Base-by-base conservation (phyloP, 2,329 filamentous ascomycete species). In the Penicillium rolfsii region DNA sequence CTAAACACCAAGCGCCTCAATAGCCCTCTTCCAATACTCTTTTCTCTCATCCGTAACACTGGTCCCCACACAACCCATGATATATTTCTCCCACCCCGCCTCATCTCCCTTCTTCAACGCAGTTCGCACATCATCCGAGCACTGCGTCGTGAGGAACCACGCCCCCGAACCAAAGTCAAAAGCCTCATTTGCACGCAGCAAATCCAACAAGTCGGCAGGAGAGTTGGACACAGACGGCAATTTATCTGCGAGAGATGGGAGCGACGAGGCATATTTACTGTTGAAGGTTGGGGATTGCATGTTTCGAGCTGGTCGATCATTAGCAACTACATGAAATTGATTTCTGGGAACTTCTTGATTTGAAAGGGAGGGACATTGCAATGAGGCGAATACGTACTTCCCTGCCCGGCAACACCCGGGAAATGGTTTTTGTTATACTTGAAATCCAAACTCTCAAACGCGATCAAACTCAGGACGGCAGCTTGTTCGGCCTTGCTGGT, bases 381-480 rank as follows among this genome's bases (percentile, higher is more conserved):
- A 8, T 33, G 9, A 8, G 30, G 19, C 19, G 1, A 33, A 33
- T 11, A 33, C 30, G 53, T 60, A 74, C 73, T 93, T 26, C 90
- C 90, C 74, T 93, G 89, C 8, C 90, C 91, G 0, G 88, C 82
- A 0, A 77, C 45, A 16, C 72, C 75, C 0, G 83, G 84, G 78
- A 74, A 84, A 68, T 87, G 80, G 77, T 93, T 91, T 74, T 82
- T 83, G 76, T 89, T 91, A 83, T 85, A 93, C 69, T 84, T 82
- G 78, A 93, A 91, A 64, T 88, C 82, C 24, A 59, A 86, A 1
- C 85, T 87, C 79, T 96, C 92, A 71, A 87, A 88, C 11, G 88
- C 85, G 79, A 91, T 89, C 70, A 92, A 81, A 12, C 87, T 82
- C 46, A 95, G 71, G 16, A 93, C 75, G 24, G 88, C 90, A 6